Conservation (phyloP, 345 rosid species). For the Sisymbrium irio region DNA sequence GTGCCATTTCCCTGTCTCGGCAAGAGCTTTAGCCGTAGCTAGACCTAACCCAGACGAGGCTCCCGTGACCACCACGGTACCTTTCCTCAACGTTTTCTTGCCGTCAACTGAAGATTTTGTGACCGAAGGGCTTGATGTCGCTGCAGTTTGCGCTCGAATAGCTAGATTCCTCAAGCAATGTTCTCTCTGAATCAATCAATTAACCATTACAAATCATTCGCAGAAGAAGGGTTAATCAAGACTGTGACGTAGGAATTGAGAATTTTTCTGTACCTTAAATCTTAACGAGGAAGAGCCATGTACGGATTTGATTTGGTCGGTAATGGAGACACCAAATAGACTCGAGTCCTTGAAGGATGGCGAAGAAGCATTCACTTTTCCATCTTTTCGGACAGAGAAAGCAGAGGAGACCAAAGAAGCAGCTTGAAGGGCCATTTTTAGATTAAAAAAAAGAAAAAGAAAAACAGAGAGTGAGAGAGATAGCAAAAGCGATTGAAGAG, state of each 20-base stretch:
- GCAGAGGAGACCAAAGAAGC: conserved; percentile 73
- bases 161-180: conserved; percentile 45
- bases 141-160: conserved; percentile 63
- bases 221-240: background rate
- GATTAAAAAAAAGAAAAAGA: background rate
- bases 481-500: background rate
- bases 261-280: conserved; percentile 49
- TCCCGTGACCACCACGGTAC: conserved; percentile 77
- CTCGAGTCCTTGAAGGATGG: conserved; percentile 71
- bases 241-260: background rate
- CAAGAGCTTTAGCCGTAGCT: conserved; percentile 85
- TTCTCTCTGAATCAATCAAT: conserved; percentile 42
- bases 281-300: conserved; percentile 52
- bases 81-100: conserved; percentile 84
- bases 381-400: conserved; percentile 67
- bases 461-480: background rate
- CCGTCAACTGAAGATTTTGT: conserved; percentile 45
- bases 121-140: conserved; percentile 59
- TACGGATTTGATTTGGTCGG: conserved; percentile 60
- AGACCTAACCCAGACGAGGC: conserved; percentile 93
- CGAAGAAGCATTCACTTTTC: conserved; percentile 40
- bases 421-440: conserved; percentile 68
- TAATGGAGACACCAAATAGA: conserved; percentile 71
- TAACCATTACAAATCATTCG: background rate
- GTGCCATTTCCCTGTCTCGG: conserved; percentile 90